Base-by-base conservation (phyloP, 129 eudicot species). In the Saussurea involucrata region DNA sequence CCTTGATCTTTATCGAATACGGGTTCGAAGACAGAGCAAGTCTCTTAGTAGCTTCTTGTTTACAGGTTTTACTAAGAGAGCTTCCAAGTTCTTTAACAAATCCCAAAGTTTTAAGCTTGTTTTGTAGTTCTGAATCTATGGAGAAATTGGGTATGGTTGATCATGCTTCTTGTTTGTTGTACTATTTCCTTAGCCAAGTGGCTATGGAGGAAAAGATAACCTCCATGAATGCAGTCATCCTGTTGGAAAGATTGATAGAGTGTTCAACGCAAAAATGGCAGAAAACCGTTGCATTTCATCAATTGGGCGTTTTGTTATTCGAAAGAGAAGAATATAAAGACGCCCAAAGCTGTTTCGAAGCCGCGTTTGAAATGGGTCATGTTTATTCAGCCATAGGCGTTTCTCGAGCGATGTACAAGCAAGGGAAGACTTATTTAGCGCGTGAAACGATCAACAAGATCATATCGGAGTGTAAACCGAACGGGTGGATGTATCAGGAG, bases 401-500 rank as follows among this genome's bases (percentile, higher is more conserved):
- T 63, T 88, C 96, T 3, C 76, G 96, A 78, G 33, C 83, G 8
- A 83, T 85, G 79, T 78, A 46, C 53, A 90, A 82, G 74, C 92
- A 83, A 82, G 96, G 92, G 20, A 86, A 87, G 40, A 85, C 87
- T n/a, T 90, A 83, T 79, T 74, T 84, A 73, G 92, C 96, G 0
- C 89, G 76, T 76, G 92, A 86, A 57, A 28, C 83, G 46, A 78
- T 87, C 34, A 83, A 82, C 83, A 80, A 74, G n/a, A 71, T 90
- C 40, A 12, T 87, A 49, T 65, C 85, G 0, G 84, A 76, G 4
- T 24, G 73, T 65, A 86, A 77, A 83, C 81, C 90, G 0, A 63
- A 29, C 0, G 96, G 96, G 27, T 90, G 96, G 96, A 87, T 90
- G 92, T 85, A 87, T 79, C 96, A 87, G 73, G 96, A 90, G 66